These are phyloP conservation scores for Daldinia grandis DNA, from an alignment of 495 filamentous ascomycete genomes.

Conservation along the genomic window DNA sequence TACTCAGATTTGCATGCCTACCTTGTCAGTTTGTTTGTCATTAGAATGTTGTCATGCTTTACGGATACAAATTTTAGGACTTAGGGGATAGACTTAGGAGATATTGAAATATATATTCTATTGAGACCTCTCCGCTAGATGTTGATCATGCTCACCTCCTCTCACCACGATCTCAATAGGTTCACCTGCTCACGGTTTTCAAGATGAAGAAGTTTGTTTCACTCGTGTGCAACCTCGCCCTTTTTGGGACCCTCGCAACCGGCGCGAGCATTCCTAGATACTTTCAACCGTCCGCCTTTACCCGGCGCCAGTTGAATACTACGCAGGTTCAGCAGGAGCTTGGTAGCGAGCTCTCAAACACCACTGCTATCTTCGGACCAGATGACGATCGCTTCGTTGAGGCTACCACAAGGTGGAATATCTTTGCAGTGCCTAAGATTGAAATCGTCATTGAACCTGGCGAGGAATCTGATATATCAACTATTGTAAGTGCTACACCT, in stretches of 20 bases:
- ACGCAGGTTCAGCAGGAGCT: not conserved
- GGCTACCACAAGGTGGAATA: slow-evolving; percentile 21
- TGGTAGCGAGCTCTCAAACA: slow-evolving; percentile 1
- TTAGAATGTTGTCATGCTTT: not conserved
- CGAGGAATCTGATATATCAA: not conserved
- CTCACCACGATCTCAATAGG: not conserved
- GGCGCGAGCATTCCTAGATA: not conserved
- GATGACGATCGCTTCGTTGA: not conserved
- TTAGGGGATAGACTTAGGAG: not conserved
- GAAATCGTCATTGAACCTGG: slow-evolving; percentile 20
- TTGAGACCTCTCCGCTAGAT: not conserved
- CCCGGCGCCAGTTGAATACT: not conserved
- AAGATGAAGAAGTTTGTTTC: not conserved
- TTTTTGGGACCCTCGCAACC: not conserved
- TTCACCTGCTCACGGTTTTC: not conserved
- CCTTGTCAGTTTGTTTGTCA: not conserved
- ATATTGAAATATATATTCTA: not conserved
- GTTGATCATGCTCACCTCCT: not conserved
- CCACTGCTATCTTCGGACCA: slow-evolving; percentile 13
- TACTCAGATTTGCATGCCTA: not conserved
- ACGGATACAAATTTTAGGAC: not conserved
- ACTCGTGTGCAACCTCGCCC: not conserved
- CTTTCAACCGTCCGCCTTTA: not conserved
- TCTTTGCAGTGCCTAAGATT: not conserved
- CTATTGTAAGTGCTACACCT: not conserved